A percentile compares a stretch with the other conserved stretches of the same genome.
Evolutionary conservation across 805 yeast species (phyloP).

Genomic region (Sugiyamaella lignohabitans): DNA sequence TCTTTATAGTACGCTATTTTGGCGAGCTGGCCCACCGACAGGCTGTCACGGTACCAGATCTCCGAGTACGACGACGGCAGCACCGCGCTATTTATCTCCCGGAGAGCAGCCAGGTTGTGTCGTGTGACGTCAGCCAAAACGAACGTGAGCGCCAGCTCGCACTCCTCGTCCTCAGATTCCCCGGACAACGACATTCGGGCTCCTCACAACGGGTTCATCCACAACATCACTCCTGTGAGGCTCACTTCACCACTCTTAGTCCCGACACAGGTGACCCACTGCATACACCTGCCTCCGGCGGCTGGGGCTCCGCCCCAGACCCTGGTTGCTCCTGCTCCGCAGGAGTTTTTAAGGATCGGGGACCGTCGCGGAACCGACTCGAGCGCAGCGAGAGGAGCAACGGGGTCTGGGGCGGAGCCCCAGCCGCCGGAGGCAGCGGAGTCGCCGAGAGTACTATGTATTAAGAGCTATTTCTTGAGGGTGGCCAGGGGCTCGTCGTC

Average conservation of each 20-base stretch:
- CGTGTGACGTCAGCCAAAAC: neutral
- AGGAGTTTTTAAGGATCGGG: neutral
- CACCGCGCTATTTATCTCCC: constrained; percentile 46
- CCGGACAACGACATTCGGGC: neutral
- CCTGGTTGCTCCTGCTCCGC: neutral
- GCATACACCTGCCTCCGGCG: neutral
- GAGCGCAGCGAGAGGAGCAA: neutral
- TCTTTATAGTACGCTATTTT: constrained; percentile 64
- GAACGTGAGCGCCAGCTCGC: neutral
- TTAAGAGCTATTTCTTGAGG: no score
- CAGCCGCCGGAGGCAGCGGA: neutral
- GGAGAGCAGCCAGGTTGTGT: constrained; percentile 52
- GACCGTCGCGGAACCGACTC: no score
- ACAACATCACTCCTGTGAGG: neutral
- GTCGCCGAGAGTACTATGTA: no score
- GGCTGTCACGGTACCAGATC: constrained; percentile 45
- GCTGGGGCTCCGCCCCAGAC: neutral
- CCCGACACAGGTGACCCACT: neutral
- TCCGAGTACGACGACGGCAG: constrained; percentile 50
- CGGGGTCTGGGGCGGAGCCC: neutral
- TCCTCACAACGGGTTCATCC: no score
- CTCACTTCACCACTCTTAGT: neutral
- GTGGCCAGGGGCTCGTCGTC: constrained; percentile 10
- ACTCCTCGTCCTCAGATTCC: neutral
- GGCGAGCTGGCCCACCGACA: constrained; percentile 44